Percentiles rank a stretch among this genome's conserved stretches.
phyloP scores from a whole-genome alignment of 352 stramenopile genomes.

The Globisporangium echinulatum region DNA sequence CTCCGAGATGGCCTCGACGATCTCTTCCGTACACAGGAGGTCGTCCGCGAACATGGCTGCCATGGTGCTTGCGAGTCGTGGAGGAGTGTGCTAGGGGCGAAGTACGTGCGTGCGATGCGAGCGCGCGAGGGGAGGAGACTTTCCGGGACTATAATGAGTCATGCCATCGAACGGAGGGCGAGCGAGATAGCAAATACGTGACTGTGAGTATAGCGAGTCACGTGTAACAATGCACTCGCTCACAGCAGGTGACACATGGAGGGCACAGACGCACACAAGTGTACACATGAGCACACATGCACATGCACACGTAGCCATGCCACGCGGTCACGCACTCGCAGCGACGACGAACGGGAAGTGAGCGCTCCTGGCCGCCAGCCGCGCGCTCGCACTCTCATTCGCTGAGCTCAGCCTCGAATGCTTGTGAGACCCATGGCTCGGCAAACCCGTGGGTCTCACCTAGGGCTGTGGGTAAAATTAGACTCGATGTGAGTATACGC shows the following conservation, averaged over 20 bases:
- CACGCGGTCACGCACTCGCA: constrained; percentile 11
- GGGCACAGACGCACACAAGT: background rate
- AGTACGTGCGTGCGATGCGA: background rate
- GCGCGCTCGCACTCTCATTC: too few relatives aligned
- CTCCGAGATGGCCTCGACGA: constrained; percentile 4
- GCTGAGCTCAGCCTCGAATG: too few relatives aligned
- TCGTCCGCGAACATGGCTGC: constrained; percentile 16
- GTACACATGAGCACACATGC: background rate
- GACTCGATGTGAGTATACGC: too few relatives aligned
- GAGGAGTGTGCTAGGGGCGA: background rate
- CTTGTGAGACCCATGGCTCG: too few relatives aligned
- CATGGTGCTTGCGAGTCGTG: background rate
- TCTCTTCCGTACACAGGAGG: constrained; percentile 28
- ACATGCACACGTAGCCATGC: background rate
- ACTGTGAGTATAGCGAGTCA: background rate
- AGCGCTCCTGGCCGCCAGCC: background rate
- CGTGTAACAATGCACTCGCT: background rate
- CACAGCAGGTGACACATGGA: background rate
- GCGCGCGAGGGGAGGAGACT: background rate
- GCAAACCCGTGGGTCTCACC: too few relatives aligned
- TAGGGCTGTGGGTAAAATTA: too few relatives aligned
- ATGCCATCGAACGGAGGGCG: constrained; percentile 1
- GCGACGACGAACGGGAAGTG: constrained; percentile 26
- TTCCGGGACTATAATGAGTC: constrained; percentile 7
- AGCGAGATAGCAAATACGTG: background rate